Evolutionary conservation across 2,329 filamentous ascomycete species (phyloP), one percentile per base, ranked within the genome.

Genomic region (Colletotrichum liriopes): DNA sequence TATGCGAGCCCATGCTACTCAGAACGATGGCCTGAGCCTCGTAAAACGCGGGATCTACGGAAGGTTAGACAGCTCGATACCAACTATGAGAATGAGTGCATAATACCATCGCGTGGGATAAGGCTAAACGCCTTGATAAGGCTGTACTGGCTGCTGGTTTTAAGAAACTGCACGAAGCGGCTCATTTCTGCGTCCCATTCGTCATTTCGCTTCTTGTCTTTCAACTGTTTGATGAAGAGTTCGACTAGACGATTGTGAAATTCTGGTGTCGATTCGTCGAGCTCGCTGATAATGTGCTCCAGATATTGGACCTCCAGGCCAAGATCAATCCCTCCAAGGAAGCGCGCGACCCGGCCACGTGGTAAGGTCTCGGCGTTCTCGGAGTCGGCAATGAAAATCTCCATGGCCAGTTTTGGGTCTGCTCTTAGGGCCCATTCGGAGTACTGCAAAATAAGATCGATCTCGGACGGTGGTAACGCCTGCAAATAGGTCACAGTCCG

Each of bases 1-100:
- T 95, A 83, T 99, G 95, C 77, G 96, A 93, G 8, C 94, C 94
- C 94, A 98, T 98, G 77, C 96, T 97, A 82, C 94, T 95, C 49
- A 98, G 89, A 26, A 98, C 92, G 55, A 98, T 92, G 8, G 96
- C 96, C 73, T 96, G 92, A 2, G 94, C 91, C 80, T 98, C 96
- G 81, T 93, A 97, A 78, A 98, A 98, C 3, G 90, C 87, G 0
- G 95, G 86, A 80, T 98, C 94, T 96, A 75, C 23, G 16, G 14
- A 12, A 8, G 11, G 70, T 72, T 26, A 54, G 72, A 77, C 16
- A 77, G 73, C 43, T 75, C 45, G 65, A 41, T 52, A 8, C 8
- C 51, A 14, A 14, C 41, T 18, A 18, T n/a, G 18, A 12, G 23
- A 5, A 11, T 32, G 16, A 1, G 16, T 2, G 23, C 5, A 72